These are phyloP conservation scores for Fusarium circinatum DNA, from an alignment of 2,329 filamentous ascomycete genomes.

Conservation along the genomic window DNA sequence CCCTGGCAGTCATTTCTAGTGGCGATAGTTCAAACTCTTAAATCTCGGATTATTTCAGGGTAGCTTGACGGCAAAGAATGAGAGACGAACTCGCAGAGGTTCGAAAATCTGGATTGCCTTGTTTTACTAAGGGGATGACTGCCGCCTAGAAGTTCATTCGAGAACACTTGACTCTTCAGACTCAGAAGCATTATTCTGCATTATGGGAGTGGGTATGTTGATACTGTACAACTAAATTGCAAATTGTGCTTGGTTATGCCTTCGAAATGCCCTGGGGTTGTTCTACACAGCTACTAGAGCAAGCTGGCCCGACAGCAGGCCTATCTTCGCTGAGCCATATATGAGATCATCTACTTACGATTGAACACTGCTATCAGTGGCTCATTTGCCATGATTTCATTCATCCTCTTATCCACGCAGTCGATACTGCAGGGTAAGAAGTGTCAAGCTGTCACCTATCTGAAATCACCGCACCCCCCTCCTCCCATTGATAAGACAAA, in stretches of 20 bases:
- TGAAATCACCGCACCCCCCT: neutral
- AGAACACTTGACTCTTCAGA: too few relatives aligned
- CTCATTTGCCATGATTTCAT: too few relatives aligned
- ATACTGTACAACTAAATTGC: neutral
- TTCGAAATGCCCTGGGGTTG: neutral
- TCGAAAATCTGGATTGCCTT: too few relatives aligned
- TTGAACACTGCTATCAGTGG: accelerated
- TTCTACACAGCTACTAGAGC: accelerated
- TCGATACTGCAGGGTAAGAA: neutral
- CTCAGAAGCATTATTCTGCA: neutral
- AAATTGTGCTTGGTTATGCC: accelerated
- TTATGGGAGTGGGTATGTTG: neutral
- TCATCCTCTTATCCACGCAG: neutral
- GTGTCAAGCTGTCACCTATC: too few relatives aligned
- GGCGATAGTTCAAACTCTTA: neutral
- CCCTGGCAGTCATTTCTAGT: neutral
- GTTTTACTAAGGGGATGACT: too few relatives aligned
- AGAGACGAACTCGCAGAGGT: too few relatives aligned
- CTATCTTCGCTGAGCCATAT: neutral
- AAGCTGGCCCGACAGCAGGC: neutral
- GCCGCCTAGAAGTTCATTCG: neutral
- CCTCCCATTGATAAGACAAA: neutral
- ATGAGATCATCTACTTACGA: neutral
- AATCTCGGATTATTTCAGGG: neutral
- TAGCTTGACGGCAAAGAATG: neutral